Evolutionary conservation across 169 alveolate genomes (phyloP).

Genomic region (Fabrea salina): DNA sequence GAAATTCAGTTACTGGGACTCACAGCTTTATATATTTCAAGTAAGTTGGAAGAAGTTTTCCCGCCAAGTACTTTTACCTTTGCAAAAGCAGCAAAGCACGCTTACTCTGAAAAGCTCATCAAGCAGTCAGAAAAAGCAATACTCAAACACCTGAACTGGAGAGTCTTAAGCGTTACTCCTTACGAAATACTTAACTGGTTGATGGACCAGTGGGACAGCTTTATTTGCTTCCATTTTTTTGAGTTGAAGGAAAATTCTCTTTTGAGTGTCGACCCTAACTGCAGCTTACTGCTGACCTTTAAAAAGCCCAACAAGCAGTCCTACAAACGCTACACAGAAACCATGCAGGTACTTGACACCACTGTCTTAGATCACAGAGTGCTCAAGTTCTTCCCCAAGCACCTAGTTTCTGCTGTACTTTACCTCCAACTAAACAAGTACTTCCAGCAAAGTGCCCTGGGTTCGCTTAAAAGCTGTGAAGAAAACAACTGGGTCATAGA

Average conservation of each 20-base stretch:
- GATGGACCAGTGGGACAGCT: constrained; percentile 66
- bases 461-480: not conserved
- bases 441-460: not conserved
- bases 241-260: not conserved
- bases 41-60: not conserved
- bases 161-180: constrained; percentile 55
- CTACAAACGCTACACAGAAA: constrained; percentile 33
- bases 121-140: not conserved
- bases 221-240: constrained; percentile 28
- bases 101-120: constrained; percentile 33
- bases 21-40: not conserved
- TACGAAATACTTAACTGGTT: constrained; percentile 52
- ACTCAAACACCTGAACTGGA: constrained; percentile 31
- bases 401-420: constrained; percentile 35
- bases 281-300: no score
- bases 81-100: not conserved
- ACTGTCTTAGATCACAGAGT: constrained; percentile 33
- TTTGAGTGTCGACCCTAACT: no score
- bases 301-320: constrained; percentile 28
- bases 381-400: constrained; percentile 28
- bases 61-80: not conserved
- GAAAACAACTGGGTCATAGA: not conserved
- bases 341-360: constrained; percentile 40
- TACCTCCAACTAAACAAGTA: constrained; percentile 40
- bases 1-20: not conserved